These are phyloP conservation scores for Cryptococcus sp. DNA, from an alignment of 1,284 basidiomycete species.

Conservation along the genomic window DNA sequence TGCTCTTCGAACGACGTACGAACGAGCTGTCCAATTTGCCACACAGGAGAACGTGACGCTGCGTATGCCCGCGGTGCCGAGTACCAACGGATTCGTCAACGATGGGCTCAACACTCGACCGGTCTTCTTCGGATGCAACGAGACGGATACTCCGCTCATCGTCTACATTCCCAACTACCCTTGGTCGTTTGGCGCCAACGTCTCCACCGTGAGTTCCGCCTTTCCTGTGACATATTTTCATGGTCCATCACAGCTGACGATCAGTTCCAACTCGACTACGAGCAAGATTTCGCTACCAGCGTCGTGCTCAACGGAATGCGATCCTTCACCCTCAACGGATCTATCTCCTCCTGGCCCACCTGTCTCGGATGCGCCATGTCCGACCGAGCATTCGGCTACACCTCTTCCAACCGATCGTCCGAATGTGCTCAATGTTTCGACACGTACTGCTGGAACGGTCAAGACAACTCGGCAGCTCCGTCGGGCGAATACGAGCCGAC, in stretches of 20 bases:
- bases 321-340: constrained; percentile 39
- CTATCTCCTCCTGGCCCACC: constrained; percentile 40
- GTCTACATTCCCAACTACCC: constrained; percentile 51
- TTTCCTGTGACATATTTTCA: no score
- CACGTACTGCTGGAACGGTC: constrained; percentile 45
- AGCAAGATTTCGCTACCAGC: constrained; percentile 34
- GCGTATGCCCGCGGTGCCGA: constrained; percentile 49
- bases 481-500: constrained; percentile 25
- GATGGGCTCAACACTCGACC: constrained; percentile 52
- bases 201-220: constrained; percentile 34
- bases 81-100: constrained; percentile 50
- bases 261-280: constrained; percentile 44
- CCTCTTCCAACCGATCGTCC: constrained; percentile 25
- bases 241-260: not conserved
- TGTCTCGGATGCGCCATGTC: constrained; percentile 49
- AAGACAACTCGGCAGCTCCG: constrained; percentile 23
- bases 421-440: constrained; percentile 44
- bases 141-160: constrained; percentile 46
- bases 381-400: constrained; percentile 42
- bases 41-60: constrained; percentile 27
- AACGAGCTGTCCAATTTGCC: constrained; percentile 25
- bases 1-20: constrained; percentile 42
- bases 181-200: constrained; percentile 45
- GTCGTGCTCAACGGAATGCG: constrained; percentile 36
- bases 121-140: constrained; percentile 45